Evolutionary conservation across 495 filamentous ascomycete genomes (phyloP).

Genomic region (Aspergillus mulundensis): DNA sequence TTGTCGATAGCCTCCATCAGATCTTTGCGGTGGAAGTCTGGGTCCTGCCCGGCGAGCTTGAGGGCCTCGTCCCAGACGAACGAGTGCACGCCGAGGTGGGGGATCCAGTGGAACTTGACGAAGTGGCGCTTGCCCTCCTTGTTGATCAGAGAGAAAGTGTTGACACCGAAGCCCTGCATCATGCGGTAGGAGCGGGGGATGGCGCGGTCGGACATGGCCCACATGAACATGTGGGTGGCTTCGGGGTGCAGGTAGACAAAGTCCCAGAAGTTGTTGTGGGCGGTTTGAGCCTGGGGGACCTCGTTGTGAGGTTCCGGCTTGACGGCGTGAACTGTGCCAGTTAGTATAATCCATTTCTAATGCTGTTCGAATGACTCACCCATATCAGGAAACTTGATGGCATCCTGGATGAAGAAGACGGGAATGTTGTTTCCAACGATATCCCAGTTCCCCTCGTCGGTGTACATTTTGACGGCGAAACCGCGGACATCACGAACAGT

Average conservation of each 20-base stretch:
- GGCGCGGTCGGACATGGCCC: constrained; percentile 71
- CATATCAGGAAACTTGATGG: constrained; percentile 58
- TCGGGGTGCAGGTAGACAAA: constrained; percentile 57
- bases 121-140: constrained; percentile 66
- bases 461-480: constrained; percentile 77
- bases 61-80: constrained; percentile 86
- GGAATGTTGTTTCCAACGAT: constrained; percentile 76
- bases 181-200: constrained; percentile 80
- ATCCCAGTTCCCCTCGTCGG: constrained; percentile 54
- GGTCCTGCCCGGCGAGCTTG: constrained; percentile 77
- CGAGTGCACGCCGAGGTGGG: constrained; percentile 76
- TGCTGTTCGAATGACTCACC: background rate
- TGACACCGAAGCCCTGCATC: constrained; percentile 92
- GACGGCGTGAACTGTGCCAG: constrained; percentile 65
- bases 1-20: constrained; percentile 75
- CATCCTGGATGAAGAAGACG: constrained; percentile 73
- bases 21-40: constrained; percentile 86
- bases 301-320: constrained; percentile 84
- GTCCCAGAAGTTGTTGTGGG: constrained; percentile 63
- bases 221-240: constrained; percentile 65
- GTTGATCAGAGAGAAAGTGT: constrained; percentile 74
- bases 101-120: constrained; percentile 80
- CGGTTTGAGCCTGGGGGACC: constrained; percentile 55
- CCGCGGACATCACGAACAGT: constrained; percentile 80
- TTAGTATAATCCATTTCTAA: background rate